Conservation (phyloP, 331 rosid species). For the Acacia concinna region DNA sequence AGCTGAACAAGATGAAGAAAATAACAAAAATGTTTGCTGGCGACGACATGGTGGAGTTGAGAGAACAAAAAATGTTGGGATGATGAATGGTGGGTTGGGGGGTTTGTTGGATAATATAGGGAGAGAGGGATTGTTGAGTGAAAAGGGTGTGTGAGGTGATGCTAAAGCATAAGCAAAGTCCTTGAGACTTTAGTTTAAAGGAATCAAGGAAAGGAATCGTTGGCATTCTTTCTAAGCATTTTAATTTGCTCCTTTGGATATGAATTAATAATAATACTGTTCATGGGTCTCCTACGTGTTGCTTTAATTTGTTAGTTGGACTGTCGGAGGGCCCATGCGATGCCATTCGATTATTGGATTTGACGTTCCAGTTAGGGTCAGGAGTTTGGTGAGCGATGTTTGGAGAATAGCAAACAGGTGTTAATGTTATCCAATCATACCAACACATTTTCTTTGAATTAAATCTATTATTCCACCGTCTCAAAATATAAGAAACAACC, state of each 20-base stretch:
- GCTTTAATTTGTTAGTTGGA: conserved; percentile 23
- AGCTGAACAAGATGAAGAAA: conserved; percentile 31
- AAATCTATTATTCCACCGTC: too few relatives aligned
- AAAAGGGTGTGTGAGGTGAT: conserved; percentile 21
- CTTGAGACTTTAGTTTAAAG: conserved; percentile 48
- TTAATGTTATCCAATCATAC: too few relatives aligned
- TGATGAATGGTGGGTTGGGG: conserved; percentile 20
- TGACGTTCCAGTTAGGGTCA: too few relatives aligned
- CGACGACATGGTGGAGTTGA: conserved; percentile 29
- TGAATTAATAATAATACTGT: background rate
- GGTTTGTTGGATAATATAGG: conserved; percentile 26
- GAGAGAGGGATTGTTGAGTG: background rate
- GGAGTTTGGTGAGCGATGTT: too few relatives aligned
- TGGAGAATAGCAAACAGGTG: too few relatives aligned
- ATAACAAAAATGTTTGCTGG: conserved; percentile 25
- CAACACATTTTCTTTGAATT: too few relatives aligned
- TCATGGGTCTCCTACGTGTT: background rate
- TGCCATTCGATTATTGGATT: too few relatives aligned
- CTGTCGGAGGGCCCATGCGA: too few relatives aligned
- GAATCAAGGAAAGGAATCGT: conserved; percentile 1
- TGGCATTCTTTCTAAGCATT: background rate
- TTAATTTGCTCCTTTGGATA: background rate
- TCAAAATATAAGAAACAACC: too few relatives aligned
- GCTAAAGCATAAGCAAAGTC: conserved; percentile 27
- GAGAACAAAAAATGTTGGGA: background rate